Evolutionary conservation across 352 stramenopile species (phyloP).

Genomic region (Blastocystis sp.): DNA sequence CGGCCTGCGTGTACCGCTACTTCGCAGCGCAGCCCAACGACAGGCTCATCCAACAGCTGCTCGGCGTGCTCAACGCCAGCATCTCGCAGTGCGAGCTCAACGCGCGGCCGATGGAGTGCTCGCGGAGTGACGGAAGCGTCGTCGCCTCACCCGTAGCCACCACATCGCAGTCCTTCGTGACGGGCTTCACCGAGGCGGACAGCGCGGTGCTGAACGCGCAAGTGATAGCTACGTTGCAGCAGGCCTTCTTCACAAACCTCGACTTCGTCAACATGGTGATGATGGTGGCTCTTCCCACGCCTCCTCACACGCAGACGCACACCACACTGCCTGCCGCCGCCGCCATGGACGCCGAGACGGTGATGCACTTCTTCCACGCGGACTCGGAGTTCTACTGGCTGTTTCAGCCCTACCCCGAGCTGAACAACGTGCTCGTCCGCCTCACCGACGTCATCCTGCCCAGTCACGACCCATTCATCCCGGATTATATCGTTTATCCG

Average conservation of each 20-base stretch:
- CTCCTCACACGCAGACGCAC: not conserved
- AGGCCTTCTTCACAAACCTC: constrained; percentile 41
- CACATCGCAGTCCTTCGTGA: not conserved
- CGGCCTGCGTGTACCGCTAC: not conserved
- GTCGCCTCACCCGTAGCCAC: not conserved
- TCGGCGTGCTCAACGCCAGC: constrained; percentile 24
- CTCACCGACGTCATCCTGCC: not conserved
- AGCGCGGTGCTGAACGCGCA: not conserved
- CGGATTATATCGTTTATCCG: too few relatives aligned
- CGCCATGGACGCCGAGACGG: not conserved
- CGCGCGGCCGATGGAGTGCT: not conserved
- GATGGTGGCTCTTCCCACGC: not conserved
- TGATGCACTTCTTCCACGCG: not conserved
- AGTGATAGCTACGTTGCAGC: constrained; percentile 3
- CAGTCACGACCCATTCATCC: too few relatives aligned
- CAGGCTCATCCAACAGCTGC: not conserved
- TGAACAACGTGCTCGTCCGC: not conserved
- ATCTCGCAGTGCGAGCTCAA: constrained; percentile 24
- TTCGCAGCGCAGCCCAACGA: not conserved
- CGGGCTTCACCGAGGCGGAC: not conserved
- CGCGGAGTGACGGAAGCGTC: not conserved
- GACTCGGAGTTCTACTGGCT: not conserved
- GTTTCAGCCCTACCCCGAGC: not conserved
- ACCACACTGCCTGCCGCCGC: not conserved
- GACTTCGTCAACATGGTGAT: not conserved